Evolutionary conservation across 352 stramenopile genomes (phyloP).

Genomic region (Phytopythium oedochilum): DNA sequence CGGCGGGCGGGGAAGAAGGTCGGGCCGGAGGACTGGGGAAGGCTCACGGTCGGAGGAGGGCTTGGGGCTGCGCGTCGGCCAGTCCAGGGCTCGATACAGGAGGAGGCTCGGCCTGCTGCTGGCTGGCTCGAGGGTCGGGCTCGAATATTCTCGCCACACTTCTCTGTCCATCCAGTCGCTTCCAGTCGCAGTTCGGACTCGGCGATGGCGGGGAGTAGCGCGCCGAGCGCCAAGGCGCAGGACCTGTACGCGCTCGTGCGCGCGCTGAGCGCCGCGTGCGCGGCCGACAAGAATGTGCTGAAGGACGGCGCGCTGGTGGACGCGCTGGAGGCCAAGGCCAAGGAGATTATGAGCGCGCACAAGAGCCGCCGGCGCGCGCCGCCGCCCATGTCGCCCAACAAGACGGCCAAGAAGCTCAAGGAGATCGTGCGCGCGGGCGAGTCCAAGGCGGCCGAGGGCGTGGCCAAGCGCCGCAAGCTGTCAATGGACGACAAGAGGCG

Average conservation of each 20-base stretch:
- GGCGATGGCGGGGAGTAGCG: not conserved
- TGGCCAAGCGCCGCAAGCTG: conserved; percentile 39
- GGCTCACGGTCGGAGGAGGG: not conserved
- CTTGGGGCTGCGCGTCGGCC: not conserved
- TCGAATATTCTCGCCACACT: not conserved
- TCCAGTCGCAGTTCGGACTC: not conserved
- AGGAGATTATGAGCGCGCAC: conserved; percentile 42
- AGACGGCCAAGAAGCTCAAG: conserved; percentile 39
- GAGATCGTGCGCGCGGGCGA: conserved; percentile 17
- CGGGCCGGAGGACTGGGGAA: not conserved
- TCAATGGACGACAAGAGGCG: conserved; percentile 20
- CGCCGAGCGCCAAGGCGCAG: conserved; percentile 11
- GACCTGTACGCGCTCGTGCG: conserved; percentile 46
- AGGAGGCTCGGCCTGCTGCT: no score
- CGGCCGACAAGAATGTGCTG: conserved; percentile 54
- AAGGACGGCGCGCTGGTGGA: conserved; percentile 68
- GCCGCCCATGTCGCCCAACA: conserved; percentile 19
- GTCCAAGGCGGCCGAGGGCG: conserved; percentile 16
- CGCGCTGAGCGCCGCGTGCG: conserved; percentile 54
- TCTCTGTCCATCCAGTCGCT: not conserved
- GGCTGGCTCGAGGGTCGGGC: not conserved
- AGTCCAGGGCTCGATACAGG: not conserved
- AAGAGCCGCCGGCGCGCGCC: conserved; percentile 21
- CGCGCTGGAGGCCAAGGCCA: conserved; percentile 44
- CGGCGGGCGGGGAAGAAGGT: not conserved